phyloP scores from a whole-genome alignment of 164 flowering plant genomes.

The Stephania yunnanensis region DNA sequence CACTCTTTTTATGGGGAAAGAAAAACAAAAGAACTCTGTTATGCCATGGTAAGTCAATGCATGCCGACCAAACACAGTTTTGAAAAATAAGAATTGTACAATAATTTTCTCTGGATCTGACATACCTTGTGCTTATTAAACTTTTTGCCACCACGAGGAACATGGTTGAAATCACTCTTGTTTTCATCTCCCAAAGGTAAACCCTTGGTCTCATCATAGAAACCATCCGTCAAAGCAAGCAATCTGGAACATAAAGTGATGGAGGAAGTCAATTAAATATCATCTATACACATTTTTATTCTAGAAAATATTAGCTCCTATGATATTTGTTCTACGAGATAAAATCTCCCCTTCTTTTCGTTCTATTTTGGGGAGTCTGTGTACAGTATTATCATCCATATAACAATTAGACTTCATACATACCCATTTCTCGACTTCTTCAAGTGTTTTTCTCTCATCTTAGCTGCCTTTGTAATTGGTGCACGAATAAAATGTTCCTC shows the following conservation, averaged over 20 bases:
- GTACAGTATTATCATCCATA: not conserved
- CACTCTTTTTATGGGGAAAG: too few species aligned
- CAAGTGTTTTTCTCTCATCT: constrained; percentile 58
- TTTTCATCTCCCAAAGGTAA: constrained; percentile 45
- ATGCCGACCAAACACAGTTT: not conserved
- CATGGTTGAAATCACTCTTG: constrained; percentile 16
- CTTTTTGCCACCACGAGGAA: constrained; percentile 32
- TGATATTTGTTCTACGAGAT: not conserved
- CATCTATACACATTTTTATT: not conserved
- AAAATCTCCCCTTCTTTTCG: not conserved
- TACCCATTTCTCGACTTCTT: constrained; percentile 80
- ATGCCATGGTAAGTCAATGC: not conserved
- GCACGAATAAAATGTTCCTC: constrained; percentile 83
- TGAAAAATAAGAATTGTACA: not conserved
- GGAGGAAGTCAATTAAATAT: not conserved
- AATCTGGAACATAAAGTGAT: constrained; percentile 40
- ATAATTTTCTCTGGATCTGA: not conserved
- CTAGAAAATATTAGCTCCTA: not conserved
- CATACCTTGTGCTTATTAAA: constrained; percentile 65
- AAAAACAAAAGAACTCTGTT: not conserved
- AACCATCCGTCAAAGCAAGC: constrained; percentile 59
- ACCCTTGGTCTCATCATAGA: constrained; percentile 59
- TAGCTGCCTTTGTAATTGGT: constrained; percentile 67
- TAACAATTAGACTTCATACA: not conserved
- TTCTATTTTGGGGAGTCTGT: not conserved